phyloP scores from a whole-genome alignment of 768 basidiomycete genomes.

The Podaxis sp. region DNA sequence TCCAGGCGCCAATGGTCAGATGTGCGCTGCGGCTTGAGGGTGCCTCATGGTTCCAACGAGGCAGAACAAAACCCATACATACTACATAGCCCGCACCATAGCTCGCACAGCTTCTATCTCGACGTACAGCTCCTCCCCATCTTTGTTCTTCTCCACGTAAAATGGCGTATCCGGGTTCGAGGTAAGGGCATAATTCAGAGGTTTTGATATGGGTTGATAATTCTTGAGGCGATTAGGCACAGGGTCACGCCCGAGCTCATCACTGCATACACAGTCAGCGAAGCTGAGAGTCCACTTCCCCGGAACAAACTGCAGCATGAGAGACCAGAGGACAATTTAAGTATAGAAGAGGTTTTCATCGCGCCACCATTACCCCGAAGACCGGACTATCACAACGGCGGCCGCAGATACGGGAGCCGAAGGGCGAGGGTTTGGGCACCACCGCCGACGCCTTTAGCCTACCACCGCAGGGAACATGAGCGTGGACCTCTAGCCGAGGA shows the following conservation, averaged over 20 bases:
- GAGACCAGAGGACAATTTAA: not conserved
- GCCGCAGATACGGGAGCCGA: not conserved
- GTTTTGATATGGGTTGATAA: not conserved
- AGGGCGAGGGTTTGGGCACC: not conserved
- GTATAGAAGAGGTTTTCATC: conserved; percentile 6
- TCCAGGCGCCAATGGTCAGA: not conserved
- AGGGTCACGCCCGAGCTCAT: not conserved
- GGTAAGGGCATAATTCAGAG: not conserved
- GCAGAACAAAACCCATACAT: not conserved
- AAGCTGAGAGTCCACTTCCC: conserved; percentile 1
- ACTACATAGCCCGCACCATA: not conserved
- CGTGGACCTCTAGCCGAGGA: not conserved
- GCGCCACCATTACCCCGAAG: conserved; percentile 6
- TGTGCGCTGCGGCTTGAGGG: not conserved
- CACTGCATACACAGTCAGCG: conserved; percentile 8
- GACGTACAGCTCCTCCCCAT: not conserved
- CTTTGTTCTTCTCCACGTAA: not conserved
- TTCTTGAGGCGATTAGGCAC: not conserved
- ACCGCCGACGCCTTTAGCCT: not conserved
- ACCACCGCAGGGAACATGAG: not conserved
- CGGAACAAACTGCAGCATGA: not conserved
- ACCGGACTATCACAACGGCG: conserved; percentile 2
- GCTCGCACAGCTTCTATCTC: not conserved
- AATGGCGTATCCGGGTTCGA: not conserved
- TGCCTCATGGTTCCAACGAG: not conserved